Evolutionary conservation across 2,329 filamentous ascomycete genomes (phyloP).

Genomic region (Fusarium verticillioides): DNA sequence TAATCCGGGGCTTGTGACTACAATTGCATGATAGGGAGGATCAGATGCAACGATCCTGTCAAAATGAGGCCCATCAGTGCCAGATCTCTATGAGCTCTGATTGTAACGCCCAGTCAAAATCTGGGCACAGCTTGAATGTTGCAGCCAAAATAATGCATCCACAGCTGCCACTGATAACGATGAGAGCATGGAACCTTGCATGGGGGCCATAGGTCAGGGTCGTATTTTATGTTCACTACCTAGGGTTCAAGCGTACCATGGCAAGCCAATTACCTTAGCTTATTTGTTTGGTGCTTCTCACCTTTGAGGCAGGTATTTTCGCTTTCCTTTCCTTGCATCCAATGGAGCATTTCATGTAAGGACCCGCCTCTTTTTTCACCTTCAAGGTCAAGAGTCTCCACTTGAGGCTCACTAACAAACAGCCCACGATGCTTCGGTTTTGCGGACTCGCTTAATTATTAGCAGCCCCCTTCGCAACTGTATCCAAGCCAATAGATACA

Average conservation of each 20-base stretch:
- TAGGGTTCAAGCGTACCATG: not conserved
- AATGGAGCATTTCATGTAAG: slow-evolving; percentile 8
- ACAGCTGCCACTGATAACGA: not conserved
- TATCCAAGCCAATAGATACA: not conserved
- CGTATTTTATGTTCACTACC: not conserved
- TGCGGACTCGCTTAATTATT: slow-evolving; percentile 16
- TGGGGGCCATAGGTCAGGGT: not conserved
- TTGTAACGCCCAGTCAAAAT: not conserved
- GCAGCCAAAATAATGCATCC: not conserved
- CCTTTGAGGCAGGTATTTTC: slow-evolving; percentile 1
- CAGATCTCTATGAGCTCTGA: slow-evolving; percentile 4
- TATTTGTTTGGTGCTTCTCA: slow-evolving; percentile 10
- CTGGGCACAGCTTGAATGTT: not conserved
- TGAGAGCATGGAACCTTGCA: not conserved
- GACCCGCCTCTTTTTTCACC: slow-evolving; percentile 15
- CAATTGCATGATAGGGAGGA: slow-evolving; percentile 25
- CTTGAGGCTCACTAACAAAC: slow-evolving; percentile 35
- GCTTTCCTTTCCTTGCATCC: slow-evolving; percentile 2
- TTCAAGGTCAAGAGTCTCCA: slow-evolving; percentile 30
- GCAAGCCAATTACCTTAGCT: not conserved
- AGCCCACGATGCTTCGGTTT: slow-evolving; percentile 21
- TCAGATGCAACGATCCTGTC: slow-evolving; percentile 7
- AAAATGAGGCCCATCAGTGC: slow-evolving; percentile 15
- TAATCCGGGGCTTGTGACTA: slow-evolving; percentile 21
- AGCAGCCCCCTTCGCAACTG: not conserved